Evolutionary conservation across 306 rosid species (phyloP), one percentile per base, ranked within the genome.

Genomic region (Ammopiptanthus mongolicus): DNA sequence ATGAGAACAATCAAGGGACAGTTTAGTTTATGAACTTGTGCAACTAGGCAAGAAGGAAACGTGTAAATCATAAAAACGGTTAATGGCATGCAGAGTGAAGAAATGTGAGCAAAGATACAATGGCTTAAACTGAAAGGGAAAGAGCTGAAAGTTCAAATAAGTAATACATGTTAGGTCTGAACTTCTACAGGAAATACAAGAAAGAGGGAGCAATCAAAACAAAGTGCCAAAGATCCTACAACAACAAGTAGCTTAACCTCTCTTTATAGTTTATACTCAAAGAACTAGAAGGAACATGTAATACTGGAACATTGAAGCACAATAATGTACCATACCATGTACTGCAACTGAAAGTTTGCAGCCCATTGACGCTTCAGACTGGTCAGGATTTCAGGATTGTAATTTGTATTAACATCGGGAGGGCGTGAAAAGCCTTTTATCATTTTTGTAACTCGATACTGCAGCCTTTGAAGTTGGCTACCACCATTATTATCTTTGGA

Each of bases 351-450:
- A 84, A 86, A 88, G 81, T 75, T 89, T 66, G 96, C 93, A 50
- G 93, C 96, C 98, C 98, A 93, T 83, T 89, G 97, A 44, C 97
- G 97, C 90, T 93, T 93, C 67, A 78, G 93, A 77, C 88, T 91
- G 59, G 97, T 93, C 71, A 93, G 77, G 77, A 91, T 78, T 86
- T 93, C 98, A 18, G 98, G 98, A 81, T 93, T 93, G 76, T 93
- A 93, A 34, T 76, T 84, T 59, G 82, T 85, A 56, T 59, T 84
- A 60, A 75, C 89, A 69, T 87, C 88, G 58, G 87, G 79, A 84
- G 93, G 69, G 73, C 69, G 87, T 25, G 98, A 84, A 75, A 89
- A 85, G 25, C 99, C 97, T 80, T 96, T 89, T 7, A 96, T 62
- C 73, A 92, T 77, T 78, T 77, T 86, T 0, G 87, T 62, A 64